Conservation (phyloP, 2,329 filamentous ascomycete genomes). For the Alternaria sp. region DNA sequence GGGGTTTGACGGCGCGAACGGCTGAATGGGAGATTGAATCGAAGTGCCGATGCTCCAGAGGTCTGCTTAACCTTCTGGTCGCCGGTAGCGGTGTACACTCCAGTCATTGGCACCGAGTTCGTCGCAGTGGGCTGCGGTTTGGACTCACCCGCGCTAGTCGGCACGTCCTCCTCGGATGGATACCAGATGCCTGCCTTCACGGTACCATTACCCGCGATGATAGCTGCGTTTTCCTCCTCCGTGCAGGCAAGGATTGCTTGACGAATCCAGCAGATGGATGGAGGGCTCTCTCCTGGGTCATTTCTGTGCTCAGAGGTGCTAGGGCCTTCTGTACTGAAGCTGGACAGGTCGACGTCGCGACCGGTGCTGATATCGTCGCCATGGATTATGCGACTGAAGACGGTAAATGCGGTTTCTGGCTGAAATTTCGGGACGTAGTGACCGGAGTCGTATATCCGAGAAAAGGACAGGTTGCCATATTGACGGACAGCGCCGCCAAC, state of each 20-base stretch:
- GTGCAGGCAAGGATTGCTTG: slow-evolving; percentile 58
- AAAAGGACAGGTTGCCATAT: slow-evolving; percentile 68
- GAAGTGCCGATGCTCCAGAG: slow-evolving; percentile 4
- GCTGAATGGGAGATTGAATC: background rate
- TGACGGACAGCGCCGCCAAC: slow-evolving; percentile 76
- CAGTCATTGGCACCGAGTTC: background rate
- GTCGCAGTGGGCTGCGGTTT: background rate
- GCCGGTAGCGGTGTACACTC: slow-evolving; percentile 13
- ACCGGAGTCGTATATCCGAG: slow-evolving; percentile 59
- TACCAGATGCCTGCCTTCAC: slow-evolving; percentile 31
- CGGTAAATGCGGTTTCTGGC: slow-evolving; percentile 56
- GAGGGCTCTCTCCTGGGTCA: slow-evolving; percentile 53
- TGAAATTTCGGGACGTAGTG: slow-evolving; percentile 56
- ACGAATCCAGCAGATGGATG: slow-evolving; percentile 67
- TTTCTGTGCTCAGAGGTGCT: slow-evolving; percentile 64
- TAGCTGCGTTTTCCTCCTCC: slow-evolving; percentile 56
- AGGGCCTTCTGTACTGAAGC: slow-evolving; percentile 64
- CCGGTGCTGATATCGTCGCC: slow-evolving; percentile 58
- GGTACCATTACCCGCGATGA: slow-evolving; percentile 55
- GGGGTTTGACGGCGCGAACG: background rate
- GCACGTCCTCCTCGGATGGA: slow-evolving; percentile 5
- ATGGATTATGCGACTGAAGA: slow-evolving; percentile 59
- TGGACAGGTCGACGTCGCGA: slow-evolving; percentile 57
- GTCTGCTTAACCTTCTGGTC: background rate
- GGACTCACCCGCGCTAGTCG: background rate